Conservation (phyloP, 176 grass and related monocot species). For the Carex parvula region DNA sequence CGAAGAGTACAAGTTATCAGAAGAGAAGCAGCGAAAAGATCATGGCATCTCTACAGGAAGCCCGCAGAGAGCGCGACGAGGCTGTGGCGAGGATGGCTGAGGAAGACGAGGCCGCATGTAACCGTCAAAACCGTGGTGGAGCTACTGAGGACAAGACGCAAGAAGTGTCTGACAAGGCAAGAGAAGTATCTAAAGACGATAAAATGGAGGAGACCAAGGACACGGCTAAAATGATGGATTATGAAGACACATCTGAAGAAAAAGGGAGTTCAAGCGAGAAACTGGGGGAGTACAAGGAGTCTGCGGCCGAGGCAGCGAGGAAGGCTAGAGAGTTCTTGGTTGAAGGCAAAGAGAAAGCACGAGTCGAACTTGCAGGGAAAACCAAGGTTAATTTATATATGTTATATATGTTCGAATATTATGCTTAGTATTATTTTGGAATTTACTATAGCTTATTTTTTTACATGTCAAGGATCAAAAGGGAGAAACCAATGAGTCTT, state of each 20-base stretch:
- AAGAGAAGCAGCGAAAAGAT: background rate
- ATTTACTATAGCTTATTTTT: background rate
- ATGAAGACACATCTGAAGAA: slow-evolving; percentile 4
- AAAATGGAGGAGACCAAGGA: slow-evolving; percentile 8
- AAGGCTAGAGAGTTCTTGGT: slow-evolving; percentile 38
- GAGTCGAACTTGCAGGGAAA: slow-evolving; percentile 27
- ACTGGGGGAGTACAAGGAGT: slow-evolving; percentile 23
- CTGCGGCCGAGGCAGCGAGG: slow-evolving; percentile 11
- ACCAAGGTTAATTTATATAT: slow-evolving; percentile 14
- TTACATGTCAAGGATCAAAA: slow-evolving; percentile 12
- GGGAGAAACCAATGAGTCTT: slow-evolving; percentile 45
- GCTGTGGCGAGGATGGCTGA: slow-evolving; percentile 30
- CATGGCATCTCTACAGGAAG: slow-evolving; percentile 49
- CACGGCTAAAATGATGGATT: background rate
- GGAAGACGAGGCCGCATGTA: slow-evolving; percentile 34
- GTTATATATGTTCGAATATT: background rate
- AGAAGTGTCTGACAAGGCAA: background rate
- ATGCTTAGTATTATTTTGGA: background rate
- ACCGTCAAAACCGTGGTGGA: slow-evolving; percentile 13
- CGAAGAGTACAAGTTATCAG: background rate
- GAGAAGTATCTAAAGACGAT: background rate
- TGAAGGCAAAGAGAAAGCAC: slow-evolving; percentile 26
- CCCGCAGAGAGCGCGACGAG: slow-evolving; percentile 40
- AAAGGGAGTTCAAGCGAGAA: slow-evolving; percentile 7
- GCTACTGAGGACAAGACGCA: background rate